phyloP scores from a whole-genome alignment of 1,284 basidiomycete species.

The Leccinum pachyderme region DNA sequence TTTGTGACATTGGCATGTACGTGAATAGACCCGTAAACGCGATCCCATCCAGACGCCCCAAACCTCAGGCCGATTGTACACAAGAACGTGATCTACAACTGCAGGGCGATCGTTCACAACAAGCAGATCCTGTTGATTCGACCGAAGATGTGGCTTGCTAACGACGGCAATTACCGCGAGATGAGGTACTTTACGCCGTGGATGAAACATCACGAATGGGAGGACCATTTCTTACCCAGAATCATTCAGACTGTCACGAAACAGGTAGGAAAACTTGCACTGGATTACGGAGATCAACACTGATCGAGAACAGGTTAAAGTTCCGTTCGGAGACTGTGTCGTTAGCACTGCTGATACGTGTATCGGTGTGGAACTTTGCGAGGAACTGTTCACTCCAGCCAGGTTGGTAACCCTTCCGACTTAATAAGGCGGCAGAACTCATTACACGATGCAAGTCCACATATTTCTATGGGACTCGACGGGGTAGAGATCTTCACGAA shows the following conservation, averaged over 20 bases:
- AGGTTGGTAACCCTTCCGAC: constrained; percentile 52
- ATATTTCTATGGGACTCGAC: constrained; percentile 95
- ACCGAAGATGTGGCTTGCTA: constrained; percentile 99
- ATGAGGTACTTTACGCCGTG: constrained; percentile 96
- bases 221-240: constrained; percentile 86
- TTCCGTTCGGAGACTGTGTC: constrained; percentile 95
- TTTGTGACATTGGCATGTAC: constrained; percentile 94
- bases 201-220: constrained; percentile 83
- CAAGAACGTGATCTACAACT: constrained; percentile 98
- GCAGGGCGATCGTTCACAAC: constrained; percentile 86
- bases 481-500: constrained; percentile 99
- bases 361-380: constrained; percentile 94
- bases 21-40: constrained; percentile 28
- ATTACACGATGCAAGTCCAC: constrained; percentile 53
- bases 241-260: constrained; percentile 85
- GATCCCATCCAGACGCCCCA: constrained; percentile 1
- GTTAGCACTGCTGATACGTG: constrained; percentile 93
- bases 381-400: constrained; percentile 95
- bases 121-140: constrained; percentile 89
- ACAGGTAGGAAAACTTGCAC: constrained; percentile 55
- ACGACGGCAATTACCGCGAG: constrained; percentile 98
- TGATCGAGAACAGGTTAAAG: constrained; percentile 52
- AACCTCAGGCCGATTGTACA: constrained; percentile 83
- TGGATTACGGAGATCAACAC: not conserved
- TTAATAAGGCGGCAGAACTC: constrained; percentile 1